These are phyloP conservation scores for Orobanche coerulescens DNA, from an alignment of 257 asterid species.

Conservation along the genomic window DNA sequence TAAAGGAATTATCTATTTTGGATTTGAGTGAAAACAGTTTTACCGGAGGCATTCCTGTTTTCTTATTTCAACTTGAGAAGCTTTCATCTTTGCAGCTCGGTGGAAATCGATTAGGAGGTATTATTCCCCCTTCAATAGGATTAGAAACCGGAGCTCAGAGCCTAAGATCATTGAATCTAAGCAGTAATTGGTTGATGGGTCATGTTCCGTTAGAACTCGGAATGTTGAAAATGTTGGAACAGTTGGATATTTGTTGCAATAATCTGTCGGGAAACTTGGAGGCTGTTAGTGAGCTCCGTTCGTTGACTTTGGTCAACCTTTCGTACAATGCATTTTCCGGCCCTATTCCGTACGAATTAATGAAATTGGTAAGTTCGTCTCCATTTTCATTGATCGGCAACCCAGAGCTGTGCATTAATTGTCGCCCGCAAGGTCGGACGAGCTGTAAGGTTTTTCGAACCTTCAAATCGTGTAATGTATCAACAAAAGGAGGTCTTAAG, in stretches of 20 bases:
- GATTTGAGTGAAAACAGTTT: conserved; percentile 54
- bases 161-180: conserved; percentile 52
- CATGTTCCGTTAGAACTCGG: conserved; percentile 49
- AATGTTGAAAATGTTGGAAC: conserved; percentile 52
- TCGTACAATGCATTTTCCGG: conserved; percentile 59
- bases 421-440: conserved; percentile 24
- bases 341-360: conserved; percentile 40
- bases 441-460: conserved; percentile 30
- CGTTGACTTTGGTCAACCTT: conserved; percentile 45
- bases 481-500: conserved; percentile 30
- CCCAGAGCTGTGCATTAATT: conserved; percentile 45
- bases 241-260: conserved; percentile 54
- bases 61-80: conserved; percentile 46
- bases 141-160: conserved; percentile 30
- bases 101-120: conserved; percentile 54
- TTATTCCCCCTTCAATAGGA: conserved; percentile 38
- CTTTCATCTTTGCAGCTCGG: conserved; percentile 58
- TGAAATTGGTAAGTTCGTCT: conserved; percentile 32
- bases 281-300: conserved; percentile 33
- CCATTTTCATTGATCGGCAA: conserved; percentile 56
- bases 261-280: conserved; percentile 52
- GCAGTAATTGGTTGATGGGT: conserved; percentile 52
- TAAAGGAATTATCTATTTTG: conserved; percentile 41
- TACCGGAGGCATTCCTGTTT: conserved; percentile 41
- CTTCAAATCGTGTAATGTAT: conserved; percentile 33